These are phyloP conservation scores for Garcia nutans DNA, from an alignment of 345 rosid genomes.

Conservation along the genomic window DNA sequence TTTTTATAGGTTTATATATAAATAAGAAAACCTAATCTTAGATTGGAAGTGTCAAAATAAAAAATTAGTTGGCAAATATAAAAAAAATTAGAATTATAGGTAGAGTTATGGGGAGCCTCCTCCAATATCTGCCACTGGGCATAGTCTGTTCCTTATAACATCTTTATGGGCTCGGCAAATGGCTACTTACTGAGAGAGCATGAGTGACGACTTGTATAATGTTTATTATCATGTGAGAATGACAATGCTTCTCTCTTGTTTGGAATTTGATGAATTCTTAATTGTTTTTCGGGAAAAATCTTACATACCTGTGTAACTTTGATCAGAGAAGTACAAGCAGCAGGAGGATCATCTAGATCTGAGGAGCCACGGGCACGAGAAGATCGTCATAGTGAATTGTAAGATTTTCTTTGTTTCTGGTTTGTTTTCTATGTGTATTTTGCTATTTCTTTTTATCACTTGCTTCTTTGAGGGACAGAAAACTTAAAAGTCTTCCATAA, in stretches of 20 bases:
- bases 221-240: not conserved
- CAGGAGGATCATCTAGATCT: conserved; percentile 58
- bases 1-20: too few relatives aligned
- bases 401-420: conserved; percentile 11
- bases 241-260: not conserved
- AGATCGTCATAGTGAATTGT: conserved; percentile 67
- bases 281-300: not conserved
- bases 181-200: not conserved
- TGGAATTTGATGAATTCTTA: not conserved
- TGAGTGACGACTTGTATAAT: not conserved
- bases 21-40: too few relatives aligned
- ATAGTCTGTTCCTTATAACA: not conserved
- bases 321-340: conserved; percentile 61
- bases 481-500: too few relatives aligned
- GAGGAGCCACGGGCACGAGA: conserved; percentile 89
- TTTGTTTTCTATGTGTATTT: too few relatives aligned
- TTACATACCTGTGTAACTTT: not conserved
- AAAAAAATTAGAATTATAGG: too few relatives aligned
- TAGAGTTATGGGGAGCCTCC: too few relatives aligned
- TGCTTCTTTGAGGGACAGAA: too few relatives aligned
- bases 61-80: too few relatives aligned
- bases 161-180: not conserved
- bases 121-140: too few relatives aligned
- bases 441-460: too few relatives aligned
- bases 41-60: too few relatives aligned